These are phyloP conservation scores for Mesotaenium endlicherianum DNA, from an alignment of 139 green algal genomes.

Conservation along the genomic window DNA sequence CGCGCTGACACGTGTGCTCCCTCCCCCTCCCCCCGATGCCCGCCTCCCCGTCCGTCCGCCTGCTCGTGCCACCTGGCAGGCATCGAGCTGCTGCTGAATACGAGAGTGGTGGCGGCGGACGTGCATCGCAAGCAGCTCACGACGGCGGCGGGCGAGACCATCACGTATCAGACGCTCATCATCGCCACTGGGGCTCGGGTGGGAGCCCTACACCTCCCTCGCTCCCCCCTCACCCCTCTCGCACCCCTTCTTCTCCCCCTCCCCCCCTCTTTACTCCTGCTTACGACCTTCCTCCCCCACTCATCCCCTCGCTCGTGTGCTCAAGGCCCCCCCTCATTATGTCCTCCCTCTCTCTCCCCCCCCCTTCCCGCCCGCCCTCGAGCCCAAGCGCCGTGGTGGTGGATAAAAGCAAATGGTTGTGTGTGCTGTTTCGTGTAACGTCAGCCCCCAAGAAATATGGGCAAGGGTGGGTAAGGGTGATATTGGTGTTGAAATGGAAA, in stretches of 20 bases:
- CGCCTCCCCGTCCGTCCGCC: neutral
- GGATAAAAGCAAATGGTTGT: too few relatives aligned
- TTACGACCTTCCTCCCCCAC: neutral
- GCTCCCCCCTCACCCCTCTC: neutral
- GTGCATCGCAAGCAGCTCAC: constrained; percentile 65
- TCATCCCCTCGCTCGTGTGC: neutral
- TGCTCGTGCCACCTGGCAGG: constrained; percentile 10
- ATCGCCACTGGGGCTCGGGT: constrained; percentile 71
- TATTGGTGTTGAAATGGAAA: too few relatives aligned
- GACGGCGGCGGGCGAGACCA: constrained; percentile 58
- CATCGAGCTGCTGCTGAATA: constrained; percentile 70
- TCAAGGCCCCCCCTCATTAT: too few relatives aligned
- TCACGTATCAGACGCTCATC: constrained; percentile 82
- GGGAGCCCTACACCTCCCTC: constrained; percentile 3
- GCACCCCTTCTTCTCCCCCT: neutral
- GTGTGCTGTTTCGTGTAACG: too few relatives aligned
- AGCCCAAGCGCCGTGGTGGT: too few relatives aligned
- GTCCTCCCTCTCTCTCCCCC: neutral
- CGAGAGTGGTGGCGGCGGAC: constrained; percentile 61
- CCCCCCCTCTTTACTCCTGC: constrained; percentile 3
- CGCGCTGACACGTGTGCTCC: too few relatives aligned
- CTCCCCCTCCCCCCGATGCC: neutral
- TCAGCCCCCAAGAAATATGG: too few relatives aligned
- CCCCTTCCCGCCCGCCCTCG: too few relatives aligned
- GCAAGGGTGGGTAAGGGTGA: too few relatives aligned